Evolutionary conservation across 768 basidiomycete genomes (phyloP).

Genomic region (Tylopilus vinaceipallidus): DNA sequence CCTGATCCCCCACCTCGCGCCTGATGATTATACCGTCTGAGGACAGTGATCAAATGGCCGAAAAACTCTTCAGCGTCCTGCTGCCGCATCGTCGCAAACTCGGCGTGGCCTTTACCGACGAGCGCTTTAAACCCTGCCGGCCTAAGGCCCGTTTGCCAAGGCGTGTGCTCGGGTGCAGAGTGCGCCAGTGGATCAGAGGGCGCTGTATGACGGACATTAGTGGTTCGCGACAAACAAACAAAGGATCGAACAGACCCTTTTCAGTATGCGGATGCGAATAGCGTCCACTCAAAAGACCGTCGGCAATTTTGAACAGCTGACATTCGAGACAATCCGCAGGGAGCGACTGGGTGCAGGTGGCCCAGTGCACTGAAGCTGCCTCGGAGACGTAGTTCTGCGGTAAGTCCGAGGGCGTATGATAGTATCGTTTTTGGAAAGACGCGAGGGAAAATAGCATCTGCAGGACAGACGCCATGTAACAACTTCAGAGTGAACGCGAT

Average conservation of each 20-base stretch:
- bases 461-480: conserved; percentile 95
- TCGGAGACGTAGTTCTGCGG: conserved; percentile 18
- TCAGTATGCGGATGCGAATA: conserved; percentile 66
- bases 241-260: conserved; percentile 14
- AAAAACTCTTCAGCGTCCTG: conserved; percentile 98
- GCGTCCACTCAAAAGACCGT: conserved; percentile 89
- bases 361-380: conserved; percentile 50
- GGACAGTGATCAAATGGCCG: conserved; percentile 67
- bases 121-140: conserved; percentile 85
- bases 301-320: conserved; percentile 89
- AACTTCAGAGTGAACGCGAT: conserved; percentile 47
- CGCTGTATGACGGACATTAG: conserved; percentile 18
- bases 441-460: conserved; percentile 84
- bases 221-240: conserved; percentile 2
- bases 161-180: conserved; percentile 19
- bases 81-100: conserved; percentile 95
- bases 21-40: conserved; percentile 66
- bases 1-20: conserved; percentile 36
- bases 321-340: conserved; percentile 92
- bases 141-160: conserved; percentile 72
- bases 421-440: conserved; percentile 73
- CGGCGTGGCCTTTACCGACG: conserved; percentile 88
- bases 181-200: conserved; percentile 36
- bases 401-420: conserved; percentile 21
- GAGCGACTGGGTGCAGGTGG: conserved; percentile 58